A percentile compares a stretch with the other conserved stretches of the same genome.
Conservation (phyloP, 331 rosid genomes). For the Telfairia occidentalis region DNA sequence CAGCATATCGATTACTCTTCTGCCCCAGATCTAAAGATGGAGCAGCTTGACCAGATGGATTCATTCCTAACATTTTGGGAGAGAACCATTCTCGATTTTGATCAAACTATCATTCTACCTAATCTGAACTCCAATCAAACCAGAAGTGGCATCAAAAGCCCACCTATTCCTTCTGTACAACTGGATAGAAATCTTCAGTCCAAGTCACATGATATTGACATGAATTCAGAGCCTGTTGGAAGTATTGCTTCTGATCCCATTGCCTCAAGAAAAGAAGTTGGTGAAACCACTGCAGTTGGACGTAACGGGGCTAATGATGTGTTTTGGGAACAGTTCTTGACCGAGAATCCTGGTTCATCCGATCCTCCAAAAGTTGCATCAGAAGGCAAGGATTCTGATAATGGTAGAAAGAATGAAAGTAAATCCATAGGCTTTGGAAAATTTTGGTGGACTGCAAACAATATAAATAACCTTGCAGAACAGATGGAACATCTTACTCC, state of each 20-base stretch:
- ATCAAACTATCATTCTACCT: conserved; percentile 15
- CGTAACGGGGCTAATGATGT: conserved; percentile 50
- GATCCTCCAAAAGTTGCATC: conserved; percentile 46
- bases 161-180: conserved; percentile 35
- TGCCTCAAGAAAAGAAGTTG: conserved; percentile 28
- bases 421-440: conserved; percentile 28
- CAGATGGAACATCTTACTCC: conserved; percentile 70
- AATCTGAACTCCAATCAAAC: conserved; percentile 28
- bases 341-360: conserved; percentile 75
- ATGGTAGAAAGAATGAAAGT: conserved; percentile 37
- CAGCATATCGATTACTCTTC: conserved; percentile 21
- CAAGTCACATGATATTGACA: conserved; percentile 43
- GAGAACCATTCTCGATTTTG: conserved; percentile 29
- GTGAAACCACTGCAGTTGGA: conserved; percentile 16
- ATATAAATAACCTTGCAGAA: conserved; percentile 62
- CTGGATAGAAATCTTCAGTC: conserved; percentile 28
- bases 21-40: conserved; percentile 18
- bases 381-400: conserved; percentile 40
- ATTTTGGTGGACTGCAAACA: conserved; percentile 53
- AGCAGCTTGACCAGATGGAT: conserved; percentile 39
- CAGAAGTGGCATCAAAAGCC: conserved; percentile 33
- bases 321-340: conserved; percentile 93
- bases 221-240: conserved; percentile 52
- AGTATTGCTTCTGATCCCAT: conserved; percentile 22
- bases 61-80: conserved; percentile 59